phyloP scores from a whole-genome alignment of 2,329 filamentous ascomycete genomes.

The Hirsutella minnesotensis region DNA sequence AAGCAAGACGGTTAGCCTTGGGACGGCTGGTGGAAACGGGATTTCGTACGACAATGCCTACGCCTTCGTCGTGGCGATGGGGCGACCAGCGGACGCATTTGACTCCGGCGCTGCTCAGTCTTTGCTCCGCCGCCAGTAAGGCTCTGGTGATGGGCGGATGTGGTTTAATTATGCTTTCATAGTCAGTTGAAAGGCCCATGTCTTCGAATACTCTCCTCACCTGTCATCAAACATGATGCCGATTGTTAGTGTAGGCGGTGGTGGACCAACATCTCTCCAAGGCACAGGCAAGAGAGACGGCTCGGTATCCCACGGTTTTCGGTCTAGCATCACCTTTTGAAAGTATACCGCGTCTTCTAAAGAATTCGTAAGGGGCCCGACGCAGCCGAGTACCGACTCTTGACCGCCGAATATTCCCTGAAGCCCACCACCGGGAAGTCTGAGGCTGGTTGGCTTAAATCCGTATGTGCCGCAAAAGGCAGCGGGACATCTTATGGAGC shows the following conservation, averaged over 20 bases:
- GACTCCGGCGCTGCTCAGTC: not conserved
- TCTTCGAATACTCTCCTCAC: not conserved
- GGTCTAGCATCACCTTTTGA: not conserved
- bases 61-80: not conserved
- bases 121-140: not conserved
- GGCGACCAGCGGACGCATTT: not conserved
- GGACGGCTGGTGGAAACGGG: not conserved
- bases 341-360: not conserved
- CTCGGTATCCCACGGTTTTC: not conserved
- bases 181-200: not conserved
- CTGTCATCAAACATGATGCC: not conserved
- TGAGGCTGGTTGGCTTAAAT: slow-evolving; percentile 17
- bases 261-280: not conserved
- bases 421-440: not conserved
- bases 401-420: not conserved
- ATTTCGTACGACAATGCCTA: not conserved
- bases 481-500: slow-evolving; percentile 25
- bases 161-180: not conserved
- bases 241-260: not conserved
- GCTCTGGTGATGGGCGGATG: not conserved
- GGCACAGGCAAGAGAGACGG: not conserved
- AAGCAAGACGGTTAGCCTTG: not conserved
- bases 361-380: not conserved
- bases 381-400: not conserved
- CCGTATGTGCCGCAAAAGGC: slow-evolving; percentile 23